phyloP scores from a whole-genome alignment of 1,284 basidiomycete species.

The Cutaneotrichosporon curvatum region DNA sequence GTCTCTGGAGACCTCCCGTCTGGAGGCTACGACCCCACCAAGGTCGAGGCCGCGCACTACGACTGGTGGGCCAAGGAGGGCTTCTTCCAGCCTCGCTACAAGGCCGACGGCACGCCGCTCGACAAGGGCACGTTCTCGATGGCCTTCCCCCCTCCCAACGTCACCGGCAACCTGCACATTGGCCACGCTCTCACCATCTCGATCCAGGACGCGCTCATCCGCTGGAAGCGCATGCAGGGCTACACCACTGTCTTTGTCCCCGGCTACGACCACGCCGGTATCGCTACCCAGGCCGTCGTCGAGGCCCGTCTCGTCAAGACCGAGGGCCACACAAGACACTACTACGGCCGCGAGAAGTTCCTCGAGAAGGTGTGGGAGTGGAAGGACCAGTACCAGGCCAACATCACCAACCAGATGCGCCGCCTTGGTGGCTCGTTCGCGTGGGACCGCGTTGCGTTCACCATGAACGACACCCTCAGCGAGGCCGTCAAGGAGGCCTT shows the following conservation, averaged over 20 bases:
- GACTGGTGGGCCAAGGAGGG: slow-evolving; percentile 93
- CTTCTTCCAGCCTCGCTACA: slow-evolving; percentile 77
- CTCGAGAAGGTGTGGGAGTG: slow-evolving; percentile 88
- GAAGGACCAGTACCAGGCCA: slow-evolving; percentile 95
- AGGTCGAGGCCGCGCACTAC: slow-evolving; percentile 95
- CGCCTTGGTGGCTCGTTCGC: slow-evolving; percentile 91
- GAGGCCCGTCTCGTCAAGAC: slow-evolving; percentile 85
- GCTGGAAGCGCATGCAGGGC: slow-evolving; percentile 96
- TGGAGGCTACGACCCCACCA: slow-evolving; percentile 89
- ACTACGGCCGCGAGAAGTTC: slow-evolving; percentile 90
- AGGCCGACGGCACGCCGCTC: slow-evolving; percentile 52
- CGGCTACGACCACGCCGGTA: slow-evolving; percentile 97
- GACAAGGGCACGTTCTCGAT: slow-evolving; percentile 74
- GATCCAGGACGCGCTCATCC: slow-evolving; percentile 80
- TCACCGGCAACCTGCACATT: slow-evolving; percentile 93
- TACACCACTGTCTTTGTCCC: slow-evolving; percentile 86
- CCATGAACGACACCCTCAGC: slow-evolving; percentile 81
- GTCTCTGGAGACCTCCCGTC: slow-evolving; percentile 67
- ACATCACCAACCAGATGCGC: slow-evolving; percentile 84
- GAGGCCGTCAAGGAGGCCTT: slow-evolving; percentile 90
- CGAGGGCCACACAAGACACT: slow-evolving; percentile 77
- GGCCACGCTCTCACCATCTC: slow-evolving; percentile 91
- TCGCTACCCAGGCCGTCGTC: slow-evolving; percentile 96
- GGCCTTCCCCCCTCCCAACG: slow-evolving; percentile 93
- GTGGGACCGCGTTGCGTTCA: slow-evolving; percentile 90